These are phyloP conservation scores for Tricholoma saponaceum DNA, from an alignment of 768 basidiomycete genomes.

Conservation along the genomic window DNA sequence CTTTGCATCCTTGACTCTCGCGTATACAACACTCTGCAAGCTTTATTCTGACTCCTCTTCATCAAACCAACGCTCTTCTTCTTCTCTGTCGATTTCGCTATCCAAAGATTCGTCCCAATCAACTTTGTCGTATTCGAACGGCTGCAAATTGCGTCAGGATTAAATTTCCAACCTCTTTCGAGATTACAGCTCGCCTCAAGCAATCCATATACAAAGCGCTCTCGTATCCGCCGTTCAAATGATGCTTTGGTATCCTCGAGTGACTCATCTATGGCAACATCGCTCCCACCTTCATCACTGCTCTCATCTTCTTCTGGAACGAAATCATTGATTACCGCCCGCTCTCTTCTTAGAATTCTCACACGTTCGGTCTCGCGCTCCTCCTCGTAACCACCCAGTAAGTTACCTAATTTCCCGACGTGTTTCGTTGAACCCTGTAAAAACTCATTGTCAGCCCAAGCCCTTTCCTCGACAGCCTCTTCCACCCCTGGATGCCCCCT, in stretches of 20 bases:
- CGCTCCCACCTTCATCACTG: constrained; percentile 39
- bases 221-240: constrained; percentile 62
- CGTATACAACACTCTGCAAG: background rate
- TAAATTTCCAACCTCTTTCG: background rate
- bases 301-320: constrained; percentile 72
- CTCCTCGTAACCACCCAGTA: constrained; percentile 73
- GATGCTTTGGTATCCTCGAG: constrained; percentile 42
- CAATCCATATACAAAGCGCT: constrained; percentile 72
- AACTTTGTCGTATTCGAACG: constrained; percentile 62
- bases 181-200: constrained; percentile 52
- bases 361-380: constrained; percentile 68
- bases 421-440: constrained; percentile 51
- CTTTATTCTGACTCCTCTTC: constrained; percentile 41
- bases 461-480: constrained; percentile 61
- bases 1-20: background rate
- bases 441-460: constrained; percentile 65
- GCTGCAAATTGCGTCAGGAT: constrained; percentile 32
- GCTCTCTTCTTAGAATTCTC: constrained; percentile 40
- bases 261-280: constrained; percentile 32
- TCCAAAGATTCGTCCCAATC: constrained; percentile 78
- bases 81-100: constrained; percentile 51
- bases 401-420: constrained; percentile 63
- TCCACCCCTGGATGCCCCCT: constrained; percentile 42
- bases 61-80: constrained; percentile 73
- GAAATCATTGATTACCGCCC: constrained; percentile 39